Percentiles rank a stretch among this genome's conserved stretches.
Conservation (phyloP, 2,329 filamentous ascomycete species). For the Parafenestella ontariensis region DNA sequence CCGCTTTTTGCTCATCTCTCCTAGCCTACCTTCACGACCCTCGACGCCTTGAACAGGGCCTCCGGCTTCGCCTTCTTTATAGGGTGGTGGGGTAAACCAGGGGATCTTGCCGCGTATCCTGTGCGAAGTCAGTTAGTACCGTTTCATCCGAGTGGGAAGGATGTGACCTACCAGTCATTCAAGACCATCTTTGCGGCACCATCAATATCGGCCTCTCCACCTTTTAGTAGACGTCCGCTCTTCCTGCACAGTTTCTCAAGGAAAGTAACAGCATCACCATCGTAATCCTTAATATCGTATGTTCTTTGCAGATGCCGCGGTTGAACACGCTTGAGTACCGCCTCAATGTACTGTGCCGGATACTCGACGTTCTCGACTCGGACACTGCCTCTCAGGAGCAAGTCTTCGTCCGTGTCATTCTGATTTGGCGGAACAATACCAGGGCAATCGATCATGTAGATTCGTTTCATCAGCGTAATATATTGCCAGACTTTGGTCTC, state of each 20-base stretch:
- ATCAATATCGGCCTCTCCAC: slow-evolving; percentile 93
- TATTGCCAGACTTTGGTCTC: slow-evolving; percentile 99
- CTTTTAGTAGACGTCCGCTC: slow-evolving; percentile 82
- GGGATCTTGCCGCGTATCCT: slow-evolving; percentile 86
- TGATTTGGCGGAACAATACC: slow-evolving; percentile 92
- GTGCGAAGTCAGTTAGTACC: background rate
- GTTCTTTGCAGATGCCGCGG: slow-evolving; percentile 89
- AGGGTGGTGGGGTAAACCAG: slow-evolving; percentile 88
- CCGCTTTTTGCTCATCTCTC: slow-evolving; percentile 83
- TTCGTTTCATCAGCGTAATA: slow-evolving; percentile 92
- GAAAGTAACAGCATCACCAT: slow-evolving; percentile 77
- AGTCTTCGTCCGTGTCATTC: slow-evolving; percentile 83
- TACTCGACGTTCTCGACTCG: slow-evolving; percentile 96
- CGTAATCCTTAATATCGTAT: slow-evolving; percentile 83
- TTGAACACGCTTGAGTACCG: slow-evolving; percentile 81
- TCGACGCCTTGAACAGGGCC: slow-evolving; percentile 55
- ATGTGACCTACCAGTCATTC: slow-evolving; percentile 75
- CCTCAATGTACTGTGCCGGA: slow-evolving; percentile 92
- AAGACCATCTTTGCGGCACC: slow-evolving; percentile 96
- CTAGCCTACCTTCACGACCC: slow-evolving; percentile 77
- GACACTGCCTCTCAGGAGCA: slow-evolving; percentile 88
- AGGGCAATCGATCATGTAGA: slow-evolving; percentile 95
- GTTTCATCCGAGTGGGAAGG: background rate
- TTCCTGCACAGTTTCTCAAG: slow-evolving; percentile 88
- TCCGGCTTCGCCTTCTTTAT: slow-evolving; percentile 45